Evolutionary conservation across 805 yeast species (phyloP).

Genomic region (Starmerella floris): DNA sequence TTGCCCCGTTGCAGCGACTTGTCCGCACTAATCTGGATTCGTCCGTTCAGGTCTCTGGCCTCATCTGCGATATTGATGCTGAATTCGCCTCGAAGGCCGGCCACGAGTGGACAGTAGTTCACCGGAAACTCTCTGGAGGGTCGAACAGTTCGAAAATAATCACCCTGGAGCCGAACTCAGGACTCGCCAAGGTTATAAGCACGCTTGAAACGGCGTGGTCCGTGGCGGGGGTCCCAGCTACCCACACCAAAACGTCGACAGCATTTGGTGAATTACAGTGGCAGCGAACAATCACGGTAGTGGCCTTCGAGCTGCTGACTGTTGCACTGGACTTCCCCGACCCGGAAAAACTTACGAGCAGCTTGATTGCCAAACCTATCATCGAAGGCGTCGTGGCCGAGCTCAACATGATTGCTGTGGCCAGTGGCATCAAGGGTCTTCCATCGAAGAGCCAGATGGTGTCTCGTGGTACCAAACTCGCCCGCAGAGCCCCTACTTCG

Average conservation of each 20-base stretch:
- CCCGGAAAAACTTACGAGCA: conserved; percentile 45
- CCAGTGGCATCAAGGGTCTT: conserved; percentile 60
- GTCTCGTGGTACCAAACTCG: conserved; percentile 10
- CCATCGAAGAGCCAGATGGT: conserved; percentile 21
- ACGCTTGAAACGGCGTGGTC: conserved; percentile 16
- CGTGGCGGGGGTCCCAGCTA: conserved; percentile 11
- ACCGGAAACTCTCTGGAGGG: conserved; percentile 6
- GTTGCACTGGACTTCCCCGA: conserved; percentile 58
- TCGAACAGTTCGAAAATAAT: not conserved
- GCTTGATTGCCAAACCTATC: conserved; percentile 74
- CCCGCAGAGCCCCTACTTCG: conserved; percentile 23
- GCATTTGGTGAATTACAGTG: conserved; percentile 49
- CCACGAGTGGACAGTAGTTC: conserved; percentile 11
- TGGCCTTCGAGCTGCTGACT: conserved; percentile 65
- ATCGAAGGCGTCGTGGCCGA: conserved; percentile 69
- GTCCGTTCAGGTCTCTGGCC: conserved; percentile 14
- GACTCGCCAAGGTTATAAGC: conserved; percentile 3
- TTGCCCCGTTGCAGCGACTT: conserved; percentile 20
- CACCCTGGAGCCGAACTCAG: conserved; percentile 17
- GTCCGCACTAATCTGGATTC: conserved; percentile 17
- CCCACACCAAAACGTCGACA: conserved; percentile 35
- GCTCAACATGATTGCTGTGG: conserved; percentile 43
- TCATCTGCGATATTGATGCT: conserved; percentile 21
- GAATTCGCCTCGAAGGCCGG: conserved; percentile 7
- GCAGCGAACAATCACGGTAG: conserved; percentile 67